Evolutionary conservation across 441 rosid species (phyloP), one percentile per base, ranked within the genome.

Genomic region (Aquilaria agallochum): DNA sequence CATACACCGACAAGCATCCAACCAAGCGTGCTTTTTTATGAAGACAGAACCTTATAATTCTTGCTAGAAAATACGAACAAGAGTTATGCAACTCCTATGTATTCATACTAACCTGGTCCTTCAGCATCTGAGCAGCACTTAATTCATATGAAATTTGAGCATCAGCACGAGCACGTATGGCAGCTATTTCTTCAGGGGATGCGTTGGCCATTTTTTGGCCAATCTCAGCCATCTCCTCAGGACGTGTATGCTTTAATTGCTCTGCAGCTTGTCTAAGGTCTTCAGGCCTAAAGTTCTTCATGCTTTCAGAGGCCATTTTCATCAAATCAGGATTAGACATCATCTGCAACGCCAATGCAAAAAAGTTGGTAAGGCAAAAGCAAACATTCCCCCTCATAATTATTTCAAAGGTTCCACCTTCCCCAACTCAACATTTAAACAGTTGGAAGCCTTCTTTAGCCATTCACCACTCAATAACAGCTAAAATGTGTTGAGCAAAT

Each of bases 321-420:
- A 95, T 80, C 83, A 89, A 76, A 4, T 92, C 98, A 12, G 97
- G 99, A 75, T 95, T 95, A 32, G 97, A 75, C 96, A 89, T 87
- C 94, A 92, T 83, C 99, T 95, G 78, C 70, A 69, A 33, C 2
- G 47, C 56, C 74, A 68, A 44, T 27, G 48, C 2, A 4, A 36
- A 20, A 7, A 36, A 3, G 42, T 36, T 36, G 42, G 42, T 36
- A 36, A 36, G 42, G 7, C 42, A 36, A 36, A 36, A 4, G 7
- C 7, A 5, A 36, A 36, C 42, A 36, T 36, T 34, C 42, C 3
- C 42, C 7, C 5, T 7, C 42, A 36, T 36, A 36, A 4, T 3
- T 36, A 36, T 7, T 36, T 36, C 42, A 34, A 5, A 34, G 6
- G 40, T 34, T 3, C 40, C 3, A 34, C 40, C 40, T 5, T 5